Percentiles rank a stretch among this genome's conserved stretches.
phyloP scores from a whole-genome alignment of 2,329 filamentous ascomycete species.

The Arthroderma sp. region DNA sequence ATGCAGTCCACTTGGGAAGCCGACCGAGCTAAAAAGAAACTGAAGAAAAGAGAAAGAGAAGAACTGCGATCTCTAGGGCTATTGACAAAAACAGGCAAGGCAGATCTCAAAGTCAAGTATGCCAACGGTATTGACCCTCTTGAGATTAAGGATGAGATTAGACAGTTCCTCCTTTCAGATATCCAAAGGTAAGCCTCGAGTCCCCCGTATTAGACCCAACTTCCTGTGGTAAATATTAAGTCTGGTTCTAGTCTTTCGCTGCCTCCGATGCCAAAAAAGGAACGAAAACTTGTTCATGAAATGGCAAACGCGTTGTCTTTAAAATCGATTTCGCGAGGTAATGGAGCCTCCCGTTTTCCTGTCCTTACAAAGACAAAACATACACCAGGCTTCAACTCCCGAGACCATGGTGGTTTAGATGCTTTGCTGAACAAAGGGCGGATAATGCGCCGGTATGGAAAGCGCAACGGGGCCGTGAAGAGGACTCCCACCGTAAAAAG shows the following conservation, averaged over 20 bases:
- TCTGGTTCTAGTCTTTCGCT: constrained; percentile 47
- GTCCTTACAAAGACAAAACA: constrained; percentile 60
- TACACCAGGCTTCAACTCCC: constrained; percentile 50
- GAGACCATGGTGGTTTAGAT: constrained; percentile 37
- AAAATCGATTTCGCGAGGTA: constrained; percentile 72
- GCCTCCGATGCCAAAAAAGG: constrained; percentile 69
- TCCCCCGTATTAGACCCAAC: background rate
- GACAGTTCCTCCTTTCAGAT: constrained; percentile 52
- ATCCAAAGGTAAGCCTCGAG: constrained; percentile 45
- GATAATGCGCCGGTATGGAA: background rate
- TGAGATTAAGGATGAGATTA: constrained; percentile 60
- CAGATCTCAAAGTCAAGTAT: constrained; percentile 59
- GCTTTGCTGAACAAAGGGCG: constrained; percentile 23
- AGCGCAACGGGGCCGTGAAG: background rate
- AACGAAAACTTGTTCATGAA: constrained; percentile 68
- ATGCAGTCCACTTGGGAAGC: constrained; percentile 50
- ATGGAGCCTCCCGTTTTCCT: constrained; percentile 59
- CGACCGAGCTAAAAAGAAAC: constrained; percentile 58
- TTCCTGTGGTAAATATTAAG: background rate
- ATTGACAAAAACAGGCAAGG: constrained; percentile 41
- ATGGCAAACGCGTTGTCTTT: constrained; percentile 62
- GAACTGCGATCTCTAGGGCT: constrained; percentile 53
- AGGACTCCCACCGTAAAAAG: constrained; percentile 19
- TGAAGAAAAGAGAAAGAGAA: constrained; percentile 57
- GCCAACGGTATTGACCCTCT: constrained; percentile 55